Evolutionary conservation across 352 stramenopile species (phyloP), one percentile per base, ranked within the genome.

Genomic region (Phytopythium chamaehyphon): DNA sequence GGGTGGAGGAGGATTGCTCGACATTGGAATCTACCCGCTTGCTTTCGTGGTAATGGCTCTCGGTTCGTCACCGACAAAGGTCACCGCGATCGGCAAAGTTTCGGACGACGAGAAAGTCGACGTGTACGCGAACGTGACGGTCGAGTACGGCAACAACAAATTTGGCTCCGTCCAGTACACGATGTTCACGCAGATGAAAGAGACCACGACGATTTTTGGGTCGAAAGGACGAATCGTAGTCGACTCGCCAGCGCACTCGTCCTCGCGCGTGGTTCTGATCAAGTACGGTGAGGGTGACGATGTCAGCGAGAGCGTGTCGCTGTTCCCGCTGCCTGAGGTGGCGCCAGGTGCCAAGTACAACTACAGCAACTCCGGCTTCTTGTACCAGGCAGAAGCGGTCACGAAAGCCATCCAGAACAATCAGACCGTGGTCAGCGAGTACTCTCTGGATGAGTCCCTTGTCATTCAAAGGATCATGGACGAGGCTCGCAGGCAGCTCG

Each of bases 1-100:
- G 8, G 86, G 83, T 19, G 80, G 75, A 19, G 83, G 83, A 5
- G 83, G 72, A 0, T 47, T 94, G 11, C 51, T 95, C 7, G 85
- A 87, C 56, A 77, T 89, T 45, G 86, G 78, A 10, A 84, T 90
- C 39, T 96, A 96, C 58, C 76, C 81, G 12, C 61, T 96, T 19
- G 72, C 83, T 2, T 85, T 81, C 35, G 74, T 89, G 12, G 80
- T 83, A 0, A 75, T 93, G 64, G 65, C 73, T 9, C 73, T 94
- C 37, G 76, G 78, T 51, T 57, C 51, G 12, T 44, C 64, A 11
- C 71, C 73, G 1, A 45, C 69, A 19, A 64, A 71, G 15, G 56
- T 96, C 28, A 74, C 61, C 5, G 71, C 75, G 1, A 55, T 64
- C 0, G 77, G 77, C 10, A 73, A 76, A 28, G 52, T 76, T n/a